Percentiles rank a stretch among this genome's conserved stretches.
Conservation (phyloP, 2,329 filamentous ascomycete species). For the Talaromyces sp. region DNA sequence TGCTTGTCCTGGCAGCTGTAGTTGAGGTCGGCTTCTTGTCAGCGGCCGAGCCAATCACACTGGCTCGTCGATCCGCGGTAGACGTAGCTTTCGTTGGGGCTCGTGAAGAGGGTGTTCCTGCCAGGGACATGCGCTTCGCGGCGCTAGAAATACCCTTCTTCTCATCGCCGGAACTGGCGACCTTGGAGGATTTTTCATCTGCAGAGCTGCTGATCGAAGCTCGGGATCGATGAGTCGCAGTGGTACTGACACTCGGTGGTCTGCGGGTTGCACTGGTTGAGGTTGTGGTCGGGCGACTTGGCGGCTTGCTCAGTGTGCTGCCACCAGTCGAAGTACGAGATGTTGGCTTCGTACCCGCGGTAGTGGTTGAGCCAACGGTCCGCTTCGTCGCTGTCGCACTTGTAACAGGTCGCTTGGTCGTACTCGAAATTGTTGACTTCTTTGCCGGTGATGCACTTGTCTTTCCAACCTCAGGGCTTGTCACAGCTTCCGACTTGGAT, state of each 20-base stretch:
- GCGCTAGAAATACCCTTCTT: constrained; percentile 41
- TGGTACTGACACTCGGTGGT: constrained; percentile 30
- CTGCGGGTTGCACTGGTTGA: constrained; percentile 10
- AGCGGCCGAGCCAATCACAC: constrained; percentile 33
- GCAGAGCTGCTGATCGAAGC: constrained; percentile 44
- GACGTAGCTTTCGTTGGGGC: constrained; percentile 34
- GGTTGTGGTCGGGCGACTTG: constrained; percentile 35
- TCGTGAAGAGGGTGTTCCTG: constrained; percentile 35
- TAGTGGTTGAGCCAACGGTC: constrained; percentile 27
- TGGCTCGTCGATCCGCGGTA: constrained; percentile 37
- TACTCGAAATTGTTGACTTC: constrained; percentile 19
- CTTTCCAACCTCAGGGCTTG: constrained; percentile 35
- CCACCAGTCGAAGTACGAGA: constrained; percentile 31
- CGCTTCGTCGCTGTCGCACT: constrained; percentile 36
- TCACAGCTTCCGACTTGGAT: constrained; percentile 23
- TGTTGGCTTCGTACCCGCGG: constrained; percentile 27
- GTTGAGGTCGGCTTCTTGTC: constrained; percentile 31
- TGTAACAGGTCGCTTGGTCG: constrained; percentile 25
- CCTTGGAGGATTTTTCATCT: constrained; percentile 38
- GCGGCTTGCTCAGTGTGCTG: constrained; percentile 44
- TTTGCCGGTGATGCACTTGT: constrained; percentile 35
- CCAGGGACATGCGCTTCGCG: constrained; percentile 46
- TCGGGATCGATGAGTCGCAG: constrained; percentile 40
- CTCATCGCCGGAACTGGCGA: constrained; percentile 46
- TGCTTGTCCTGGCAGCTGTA: constrained; percentile 24